Conservation (phyloP, 768 basidiomycete genomes). For the Ramaria rubella region DNA sequence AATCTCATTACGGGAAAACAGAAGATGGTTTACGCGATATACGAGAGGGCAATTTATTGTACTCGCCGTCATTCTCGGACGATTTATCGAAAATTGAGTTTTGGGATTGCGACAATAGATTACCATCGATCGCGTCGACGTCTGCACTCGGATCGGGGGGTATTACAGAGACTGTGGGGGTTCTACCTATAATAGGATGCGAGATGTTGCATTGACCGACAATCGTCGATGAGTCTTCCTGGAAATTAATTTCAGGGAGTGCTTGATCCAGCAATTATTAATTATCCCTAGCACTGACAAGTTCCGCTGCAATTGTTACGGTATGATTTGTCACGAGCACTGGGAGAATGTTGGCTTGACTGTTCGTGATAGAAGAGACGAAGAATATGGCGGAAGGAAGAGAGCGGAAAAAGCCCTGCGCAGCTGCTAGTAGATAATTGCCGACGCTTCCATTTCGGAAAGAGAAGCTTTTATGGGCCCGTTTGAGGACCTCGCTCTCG, state of each 20-base stretch:
- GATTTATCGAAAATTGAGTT: slow-evolving; percentile 62
- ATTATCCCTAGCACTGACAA: slow-evolving; percentile 41
- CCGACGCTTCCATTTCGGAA: slow-evolving; percentile 90
- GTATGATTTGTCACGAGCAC: slow-evolving; percentile 92
- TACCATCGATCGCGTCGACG: not conserved
- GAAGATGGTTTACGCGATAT: slow-evolving; percentile 49
- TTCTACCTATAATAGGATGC: slow-evolving; percentile 53
- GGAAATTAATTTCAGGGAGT: not conserved
- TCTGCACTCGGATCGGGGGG: slow-evolving; percentile 8
- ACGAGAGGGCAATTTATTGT: slow-evolving; percentile 50
- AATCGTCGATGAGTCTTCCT: slow-evolving; percentile 36
- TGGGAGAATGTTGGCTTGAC: slow-evolving; percentile 81
- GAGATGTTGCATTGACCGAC: slow-evolving; percentile 94
- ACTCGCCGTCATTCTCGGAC: slow-evolving; percentile 36
- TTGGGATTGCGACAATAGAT: slow-evolving; percentile 31
- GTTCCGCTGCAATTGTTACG: slow-evolving; percentile 89
- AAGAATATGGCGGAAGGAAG: slow-evolving; percentile 91
- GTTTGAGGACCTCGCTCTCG: slow-evolving; percentile 77
- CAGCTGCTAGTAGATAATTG: slow-evolving; percentile 87
- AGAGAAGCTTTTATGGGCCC: slow-evolving; percentile 91
- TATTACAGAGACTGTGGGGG: slow-evolving; percentile 11
- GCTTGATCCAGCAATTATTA: not conserved
- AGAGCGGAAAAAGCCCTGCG: slow-evolving; percentile 85
- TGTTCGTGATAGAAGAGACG: slow-evolving; percentile 86
- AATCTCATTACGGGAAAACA: not conserved